Conservation (phyloP, 2,329 filamentous ascomycete species). For the Diplocarpon mali region DNA sequence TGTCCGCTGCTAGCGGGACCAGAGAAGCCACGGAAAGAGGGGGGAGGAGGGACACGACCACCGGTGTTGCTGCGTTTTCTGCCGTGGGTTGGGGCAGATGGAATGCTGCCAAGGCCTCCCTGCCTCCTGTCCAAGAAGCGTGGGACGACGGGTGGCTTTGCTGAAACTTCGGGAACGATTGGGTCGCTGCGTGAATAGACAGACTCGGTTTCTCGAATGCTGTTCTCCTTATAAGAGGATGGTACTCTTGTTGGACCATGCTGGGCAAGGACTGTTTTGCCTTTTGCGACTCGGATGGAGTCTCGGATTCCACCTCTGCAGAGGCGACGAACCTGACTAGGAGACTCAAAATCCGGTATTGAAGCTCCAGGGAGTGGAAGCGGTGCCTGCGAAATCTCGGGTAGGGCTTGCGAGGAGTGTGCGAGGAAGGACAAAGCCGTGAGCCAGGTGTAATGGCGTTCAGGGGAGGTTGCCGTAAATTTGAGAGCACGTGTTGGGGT, state of each 20-base stretch:
- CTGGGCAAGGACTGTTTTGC: slow-evolving; percentile 33
- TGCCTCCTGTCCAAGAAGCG: slow-evolving; percentile 50
- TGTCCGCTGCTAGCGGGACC: slow-evolving; percentile 20
- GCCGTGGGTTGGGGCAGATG: slow-evolving; percentile 43
- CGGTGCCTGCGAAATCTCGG: slow-evolving; percentile 55
- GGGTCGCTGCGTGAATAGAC: slow-evolving; percentile 16
- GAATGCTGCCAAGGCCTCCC: slow-evolving; percentile 21
- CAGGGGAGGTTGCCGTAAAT: slow-evolving; percentile 73
- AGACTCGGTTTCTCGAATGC: slow-evolving; percentile 19
- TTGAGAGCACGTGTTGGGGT: slow-evolving; percentile 91
- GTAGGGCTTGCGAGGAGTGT: slow-evolving; percentile 72
- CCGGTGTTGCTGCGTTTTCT: slow-evolving; percentile 87
- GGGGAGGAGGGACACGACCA: slow-evolving; percentile 57
- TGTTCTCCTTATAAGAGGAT: slow-evolving; percentile 18
- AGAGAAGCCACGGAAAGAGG: slow-evolving; percentile 69
- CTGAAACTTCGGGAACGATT: slow-evolving; percentile 36
- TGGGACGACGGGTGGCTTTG: slow-evolving; percentile 61
- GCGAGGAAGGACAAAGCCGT: slow-evolving; percentile 91
- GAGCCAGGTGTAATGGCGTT: slow-evolving; percentile 90
- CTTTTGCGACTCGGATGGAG: slow-evolving; percentile 81
- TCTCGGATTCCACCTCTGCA: slow-evolving; percentile 55
- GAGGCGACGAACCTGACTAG: slow-evolving; percentile 26
- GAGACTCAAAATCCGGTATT: slow-evolving; percentile 37
- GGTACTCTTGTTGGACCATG: slow-evolving; percentile 30
- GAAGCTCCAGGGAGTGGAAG: slow-evolving; percentile 38